Base-by-base conservation (phyloP, 768 basidiomycete species). In the Serendipita vermifera region DNA sequence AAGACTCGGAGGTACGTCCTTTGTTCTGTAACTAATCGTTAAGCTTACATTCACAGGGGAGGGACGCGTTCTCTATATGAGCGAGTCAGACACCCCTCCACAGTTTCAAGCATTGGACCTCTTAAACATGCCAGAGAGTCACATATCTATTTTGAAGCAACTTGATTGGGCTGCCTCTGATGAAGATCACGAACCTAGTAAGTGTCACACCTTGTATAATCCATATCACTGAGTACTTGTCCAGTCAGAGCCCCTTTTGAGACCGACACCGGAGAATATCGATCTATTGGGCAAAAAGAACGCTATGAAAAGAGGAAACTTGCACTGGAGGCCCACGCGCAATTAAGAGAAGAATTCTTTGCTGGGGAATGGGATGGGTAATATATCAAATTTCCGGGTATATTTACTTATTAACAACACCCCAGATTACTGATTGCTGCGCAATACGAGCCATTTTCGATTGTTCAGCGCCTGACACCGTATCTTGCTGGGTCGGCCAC, bases 141-240 rank as follows among this genome's bases (percentile, higher is more conserved):
- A 75, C n/a, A 71, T 75, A 15, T 68, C 76, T 3, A 73, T 82
- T 9, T 70, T 89, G 57, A 72, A 76, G 2, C 80, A 81, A 0
- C 69, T 98, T 17, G 96, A 96, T 66, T 99, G 94, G 94, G 86
- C 87, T 22, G 85, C 87, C 9, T 81, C 83, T 14, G 82, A 89
- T 57, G 81, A 84, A 64, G 78, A 81, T 17, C 86, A 92, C 61
- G 74, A 70, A 11, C 82, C 87, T 7, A 68, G 86, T 83, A 67
- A 48, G 74, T 64, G 46, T 27, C 35, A 38, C 6, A 40, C 41
- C 57, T 60, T 57, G 62, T 32, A 35, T 41, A 58, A 56, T 63
- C 41, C 24, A 33, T 13, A 41, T 33, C 14, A 2, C 54, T 0
- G 56, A 15, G 3, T 22, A 2, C 15, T 53, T 29, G n/a, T 22